Base-by-base conservation (phyloP, 1,284 basidiomycete species). In the Stereum hirsutum region DNA sequence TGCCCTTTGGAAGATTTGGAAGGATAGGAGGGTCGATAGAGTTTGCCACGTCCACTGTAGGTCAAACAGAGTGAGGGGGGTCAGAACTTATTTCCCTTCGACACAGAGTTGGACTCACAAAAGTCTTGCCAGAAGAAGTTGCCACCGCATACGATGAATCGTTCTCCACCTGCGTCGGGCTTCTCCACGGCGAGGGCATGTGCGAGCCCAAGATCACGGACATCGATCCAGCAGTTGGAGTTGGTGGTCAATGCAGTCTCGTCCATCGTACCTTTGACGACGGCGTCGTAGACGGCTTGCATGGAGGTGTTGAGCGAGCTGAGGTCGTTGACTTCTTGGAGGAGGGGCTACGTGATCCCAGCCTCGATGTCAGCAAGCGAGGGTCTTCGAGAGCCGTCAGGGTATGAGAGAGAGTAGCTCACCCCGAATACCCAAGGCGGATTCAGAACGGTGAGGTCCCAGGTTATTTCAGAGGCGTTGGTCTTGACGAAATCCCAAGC, bases 401-500 rank as follows among this genome's bases (percentile, higher is more conserved):
- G 14, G 25, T 10, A 17, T 25, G 4, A 20, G 26, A n/a, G 20
- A 34, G 35, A 20, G 19, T 14, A 7, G 47, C 52, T 49, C 49
- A 66, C 60, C 35, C 64, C 64, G 43, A 66, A 58, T 14, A 66
- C 59, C 57, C 41, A 67, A 48, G 74, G 69, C 57, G 82, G 81
- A 55, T 72, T 70, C 47, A 84, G 61, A 0, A 68, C 64, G 8
- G 66, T 69, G 23, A 81, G 56, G 47, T 81, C 77, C 70, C 73
- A 85, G 0, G 54, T 49, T 10, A 70, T 54, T 25, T 52, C 56
- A 2, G 57, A 52, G 54, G 78, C 74, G 52, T 82, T 60, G 44
- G 74, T 64, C 42, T 77, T 65, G 45, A 75, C 63, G 44, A 79
- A 80, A 33, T 74, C 65, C 76, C 75, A 78, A 5, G 73, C 73